Evolutionary conservation across 148 eudicot species (phyloP).

Genomic region (Bassia scoparia): DNA sequence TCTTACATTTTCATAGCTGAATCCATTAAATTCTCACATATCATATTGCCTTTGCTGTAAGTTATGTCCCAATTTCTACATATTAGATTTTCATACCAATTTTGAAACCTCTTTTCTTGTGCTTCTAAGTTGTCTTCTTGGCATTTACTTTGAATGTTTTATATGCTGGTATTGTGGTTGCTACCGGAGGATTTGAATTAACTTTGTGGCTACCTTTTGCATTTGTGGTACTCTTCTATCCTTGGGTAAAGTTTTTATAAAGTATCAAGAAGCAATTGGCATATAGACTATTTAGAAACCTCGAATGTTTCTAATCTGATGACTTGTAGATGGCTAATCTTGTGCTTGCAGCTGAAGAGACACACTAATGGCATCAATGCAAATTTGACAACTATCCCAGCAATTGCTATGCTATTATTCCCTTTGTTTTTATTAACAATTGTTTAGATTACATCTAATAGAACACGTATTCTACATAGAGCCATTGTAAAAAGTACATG

Average conservation of each 20-base stretch:
- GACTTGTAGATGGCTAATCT: constrained; percentile 73
- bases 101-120: neutral
- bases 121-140: neutral
- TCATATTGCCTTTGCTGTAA: no score
- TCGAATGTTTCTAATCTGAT: constrained; percentile 3
- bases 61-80: constrained; percentile 6
- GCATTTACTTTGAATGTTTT: constrained; percentile 52
- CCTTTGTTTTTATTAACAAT: constrained; percentile 48
- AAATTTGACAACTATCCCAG: constrained; percentile 83
- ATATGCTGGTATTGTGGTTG: constrained; percentile 75
- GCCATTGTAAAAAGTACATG: neutral
- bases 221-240: constrained; percentile 61
- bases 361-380: constrained; percentile 76
- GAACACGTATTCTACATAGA: neutral
- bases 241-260: neutral
- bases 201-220: constrained; percentile 78
- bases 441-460: neutral
- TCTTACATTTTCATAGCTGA: no score
- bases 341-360: constrained; percentile 70
- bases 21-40: no score
- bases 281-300: neutral
- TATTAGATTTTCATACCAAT: no score
- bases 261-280: neutral
- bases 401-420: constrained; percentile 56
- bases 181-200: constrained; percentile 66